These are phyloP conservation scores for Pseudomassariella vexata DNA, from an alignment of 2,329 filamentous ascomycete species.

Conservation along the genomic window DNA sequence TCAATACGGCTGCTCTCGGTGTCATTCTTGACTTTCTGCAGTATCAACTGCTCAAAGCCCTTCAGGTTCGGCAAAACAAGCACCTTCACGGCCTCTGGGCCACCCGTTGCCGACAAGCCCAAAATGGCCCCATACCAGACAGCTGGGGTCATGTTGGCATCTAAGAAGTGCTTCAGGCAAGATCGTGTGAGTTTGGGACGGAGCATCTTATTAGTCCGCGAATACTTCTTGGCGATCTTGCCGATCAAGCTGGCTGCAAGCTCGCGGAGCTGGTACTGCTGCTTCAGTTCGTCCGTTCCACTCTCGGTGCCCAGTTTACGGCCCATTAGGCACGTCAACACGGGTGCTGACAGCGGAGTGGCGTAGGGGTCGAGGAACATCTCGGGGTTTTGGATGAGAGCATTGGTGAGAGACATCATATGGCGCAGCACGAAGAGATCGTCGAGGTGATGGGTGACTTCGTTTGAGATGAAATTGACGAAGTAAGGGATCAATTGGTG, in stretches of 20 bases:
- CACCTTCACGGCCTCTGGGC: constrained; percentile 51
- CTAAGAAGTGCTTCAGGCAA: constrained; percentile 86
- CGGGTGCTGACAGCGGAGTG: constrained; percentile 69
- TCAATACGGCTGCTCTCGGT: constrained; percentile 37
- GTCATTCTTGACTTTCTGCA: constrained; percentile 45
- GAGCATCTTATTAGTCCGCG: constrained; percentile 71
- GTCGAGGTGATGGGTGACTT: constrained; percentile 89
- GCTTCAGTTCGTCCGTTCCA: constrained; percentile 45
- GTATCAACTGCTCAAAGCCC: constrained; percentile 45
- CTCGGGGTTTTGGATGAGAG: constrained; percentile 75
- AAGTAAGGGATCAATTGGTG: constrained; percentile 97
- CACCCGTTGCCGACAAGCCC: constrained; percentile 74
- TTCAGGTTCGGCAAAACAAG: constrained; percentile 51
- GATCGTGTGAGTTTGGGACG: constrained; percentile 87
- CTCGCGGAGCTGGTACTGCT: constrained; percentile 77
- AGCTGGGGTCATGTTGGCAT: constrained; percentile 74
- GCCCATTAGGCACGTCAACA: constrained; percentile 85
- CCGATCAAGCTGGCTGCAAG: constrained; percentile 77
- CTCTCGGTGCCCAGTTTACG: constrained; percentile 65
- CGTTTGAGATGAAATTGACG: constrained; percentile 90
- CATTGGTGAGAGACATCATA: constrained; percentile 85
- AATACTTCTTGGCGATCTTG: constrained; percentile 75
- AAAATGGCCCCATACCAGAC: constrained; percentile 86
- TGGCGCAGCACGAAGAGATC: constrained; percentile 83
- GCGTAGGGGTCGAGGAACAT: constrained; percentile 65